phyloP scores from a whole-genome alignment of 1,284 basidiomycete species.

The Heterobasidion occidentale region DNA sequence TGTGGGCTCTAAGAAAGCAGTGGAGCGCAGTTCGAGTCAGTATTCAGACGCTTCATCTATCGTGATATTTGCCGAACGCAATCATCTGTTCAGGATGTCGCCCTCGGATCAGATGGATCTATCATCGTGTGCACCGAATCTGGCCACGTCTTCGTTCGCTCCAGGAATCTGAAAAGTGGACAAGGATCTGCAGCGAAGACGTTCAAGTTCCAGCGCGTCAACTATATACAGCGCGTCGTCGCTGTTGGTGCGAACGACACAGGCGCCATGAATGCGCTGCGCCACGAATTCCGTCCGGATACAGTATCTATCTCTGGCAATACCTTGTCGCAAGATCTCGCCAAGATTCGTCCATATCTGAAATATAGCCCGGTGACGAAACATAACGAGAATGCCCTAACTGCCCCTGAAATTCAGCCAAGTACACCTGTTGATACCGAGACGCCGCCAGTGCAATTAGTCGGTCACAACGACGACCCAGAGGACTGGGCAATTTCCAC shows the following conservation, averaged over 20 bases:
- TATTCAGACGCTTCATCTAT: slow-evolving; percentile 2
- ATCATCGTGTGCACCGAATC: slow-evolving; percentile 92
- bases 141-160: slow-evolving; percentile 88
- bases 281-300: slow-evolving; percentile 62
- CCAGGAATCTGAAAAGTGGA: slow-evolving; percentile 42
- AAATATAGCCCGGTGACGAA: neutral
- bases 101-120: slow-evolving; percentile 81
- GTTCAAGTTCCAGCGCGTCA: slow-evolving; percentile 79
- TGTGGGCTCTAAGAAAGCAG: slow-evolving; percentile 85
- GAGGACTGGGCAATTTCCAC: slow-evolving; percentile 24
- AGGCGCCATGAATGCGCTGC: slow-evolving; percentile 85
- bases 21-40: slow-evolving; percentile 76
- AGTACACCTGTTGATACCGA: neutral
- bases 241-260: slow-evolving; percentile 60
- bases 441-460: neutral
- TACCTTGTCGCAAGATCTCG: slow-evolving; percentile 63
- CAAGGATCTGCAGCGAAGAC: slow-evolving; percentile 39
- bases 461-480: slow-evolving; percentile 25
- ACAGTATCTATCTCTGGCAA: slow-evolving; percentile 56
- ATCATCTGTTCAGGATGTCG: slow-evolving; percentile 58
- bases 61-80: neutral
- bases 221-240: slow-evolving; percentile 79
- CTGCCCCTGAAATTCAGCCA: slow-evolving; percentile 1
- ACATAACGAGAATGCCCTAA: slow-evolving; percentile 3
- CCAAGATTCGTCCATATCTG: slow-evolving; percentile 51